A percentile compares a stretch with the other conserved stretches of the same genome.
Conservation (phyloP, 768 basidiomycete genomes). For the Tephrocybe sp. region DNA sequence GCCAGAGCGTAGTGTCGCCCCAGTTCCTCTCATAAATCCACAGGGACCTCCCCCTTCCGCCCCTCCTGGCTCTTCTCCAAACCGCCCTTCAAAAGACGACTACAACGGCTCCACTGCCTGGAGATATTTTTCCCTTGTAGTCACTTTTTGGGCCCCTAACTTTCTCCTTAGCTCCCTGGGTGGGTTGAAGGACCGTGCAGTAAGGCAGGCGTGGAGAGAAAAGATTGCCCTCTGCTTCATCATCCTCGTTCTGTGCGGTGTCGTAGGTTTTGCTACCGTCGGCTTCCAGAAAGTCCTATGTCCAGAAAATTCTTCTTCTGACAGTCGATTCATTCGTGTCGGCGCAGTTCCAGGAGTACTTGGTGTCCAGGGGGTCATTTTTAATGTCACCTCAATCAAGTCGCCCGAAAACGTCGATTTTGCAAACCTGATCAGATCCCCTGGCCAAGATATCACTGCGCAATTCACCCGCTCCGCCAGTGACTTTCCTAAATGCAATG, state of each 20-base stretch:
- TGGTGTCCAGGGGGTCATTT: slow-evolving; percentile 72
- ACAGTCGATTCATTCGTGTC: slow-evolving; percentile 48
- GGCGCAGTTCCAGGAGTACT: slow-evolving; percentile 62
- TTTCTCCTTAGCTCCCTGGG: slow-evolving; percentile 70
- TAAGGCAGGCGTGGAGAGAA: slow-evolving; percentile 94
- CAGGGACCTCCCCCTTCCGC: slow-evolving; percentile 42
- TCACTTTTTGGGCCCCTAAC: slow-evolving; percentile 91
- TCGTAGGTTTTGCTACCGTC: slow-evolving; percentile 90
- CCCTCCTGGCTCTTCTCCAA: slow-evolving; percentile 31
- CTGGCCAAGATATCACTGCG: slow-evolving; percentile 90
- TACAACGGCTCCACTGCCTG: slow-evolving; percentile 60
- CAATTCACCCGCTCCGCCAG: slow-evolving; percentile 70
- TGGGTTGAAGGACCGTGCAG: slow-evolving; percentile 75
- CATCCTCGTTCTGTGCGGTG: slow-evolving; percentile 71
- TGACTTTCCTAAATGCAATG: slow-evolving; percentile 64
- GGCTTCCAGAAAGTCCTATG: slow-evolving; percentile 93
- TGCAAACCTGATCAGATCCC: slow-evolving; percentile 44
- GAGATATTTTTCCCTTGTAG: slow-evolving; percentile 73
- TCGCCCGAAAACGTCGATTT: slow-evolving; percentile 58
- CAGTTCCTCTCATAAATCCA: slow-evolving; percentile 91
- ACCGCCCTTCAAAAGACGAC: slow-evolving; percentile 26
- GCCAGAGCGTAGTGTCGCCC: slow-evolving; percentile 92
- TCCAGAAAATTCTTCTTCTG: slow-evolving; percentile 51
- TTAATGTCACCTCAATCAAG: slow-evolving; percentile 62
- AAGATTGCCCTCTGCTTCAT: slow-evolving; percentile 93